These are phyloP conservation scores for Nemania sp. DNA, from an alignment of 2,329 filamentous ascomycete species.

Conservation along the genomic window DNA sequence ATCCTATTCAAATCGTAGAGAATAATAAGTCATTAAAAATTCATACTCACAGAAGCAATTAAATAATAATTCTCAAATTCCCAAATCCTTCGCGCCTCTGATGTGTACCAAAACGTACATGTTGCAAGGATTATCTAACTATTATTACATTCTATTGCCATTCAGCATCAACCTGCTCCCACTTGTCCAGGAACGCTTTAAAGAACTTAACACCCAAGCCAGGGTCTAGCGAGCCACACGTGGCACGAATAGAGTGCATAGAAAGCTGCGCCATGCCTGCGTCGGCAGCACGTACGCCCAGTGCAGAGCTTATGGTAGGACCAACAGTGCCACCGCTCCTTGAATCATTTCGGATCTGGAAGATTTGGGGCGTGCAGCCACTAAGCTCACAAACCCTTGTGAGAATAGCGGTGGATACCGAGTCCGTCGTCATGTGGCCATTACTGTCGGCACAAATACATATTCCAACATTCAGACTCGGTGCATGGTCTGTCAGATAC, in stretches of 20 bases:
- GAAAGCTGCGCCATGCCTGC: conserved; percentile 90
- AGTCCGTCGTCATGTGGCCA: conserved; percentile 96
- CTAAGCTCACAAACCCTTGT: conserved; percentile 80
- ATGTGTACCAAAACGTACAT: not conserved
- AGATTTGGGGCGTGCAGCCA: conserved; percentile 80
- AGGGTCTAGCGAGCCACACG: conserved; percentile 86
- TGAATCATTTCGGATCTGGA: conserved; percentile 95
- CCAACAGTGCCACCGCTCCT: conserved; percentile 95
- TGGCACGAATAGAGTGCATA: conserved; percentile 94
- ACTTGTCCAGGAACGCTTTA: conserved; percentile 88
- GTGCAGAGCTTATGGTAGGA: conserved; percentile 83
- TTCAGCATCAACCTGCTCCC: conserved; percentile 85
- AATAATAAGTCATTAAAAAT: not conserved
- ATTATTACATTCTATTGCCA: conserved; percentile 61
- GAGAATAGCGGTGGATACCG: conserved; percentile 84
- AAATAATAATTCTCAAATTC: not conserved
- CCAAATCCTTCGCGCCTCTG: not conserved
- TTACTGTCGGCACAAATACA: conserved; percentile 85
- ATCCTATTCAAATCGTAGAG: not conserved
- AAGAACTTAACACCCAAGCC: conserved; percentile 90
- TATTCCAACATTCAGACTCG: conserved; percentile 88
- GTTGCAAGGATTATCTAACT: not conserved
- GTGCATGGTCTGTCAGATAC: conserved; percentile 88
- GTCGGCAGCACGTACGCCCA: conserved; percentile 86
- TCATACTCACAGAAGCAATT: not conserved